Evolutionary conservation across 305 asterid genomes (phyloP).

Genomic region (Fraxinus xanthoxyloides): DNA sequence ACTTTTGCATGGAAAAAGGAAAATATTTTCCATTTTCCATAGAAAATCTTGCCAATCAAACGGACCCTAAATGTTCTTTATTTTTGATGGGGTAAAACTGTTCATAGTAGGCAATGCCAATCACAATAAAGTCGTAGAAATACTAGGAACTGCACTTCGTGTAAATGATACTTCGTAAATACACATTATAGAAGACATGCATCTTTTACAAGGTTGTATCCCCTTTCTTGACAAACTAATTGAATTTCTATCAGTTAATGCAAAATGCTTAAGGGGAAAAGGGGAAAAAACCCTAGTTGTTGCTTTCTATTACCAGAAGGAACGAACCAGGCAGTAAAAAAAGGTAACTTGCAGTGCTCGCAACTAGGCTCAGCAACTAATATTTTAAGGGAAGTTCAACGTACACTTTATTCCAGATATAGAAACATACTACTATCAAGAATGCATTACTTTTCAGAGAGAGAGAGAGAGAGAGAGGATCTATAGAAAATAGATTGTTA

Average conservation of each 20-base stretch:
- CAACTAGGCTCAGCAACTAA: not conserved
- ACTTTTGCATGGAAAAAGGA: too few species aligned
- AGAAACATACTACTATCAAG: not conserved
- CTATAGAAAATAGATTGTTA: not conserved
- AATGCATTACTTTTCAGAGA: not conserved
- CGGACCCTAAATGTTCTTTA: not conserved
- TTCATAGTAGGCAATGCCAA: not conserved
- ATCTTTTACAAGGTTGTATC: not conserved
- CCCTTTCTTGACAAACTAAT: not conserved
- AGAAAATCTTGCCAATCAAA: too few species aligned
- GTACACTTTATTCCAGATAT: not conserved
- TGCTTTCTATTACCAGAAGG: not conserved
- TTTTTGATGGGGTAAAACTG: not conserved
- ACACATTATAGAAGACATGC: not conserved
- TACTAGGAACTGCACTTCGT: not conserved
- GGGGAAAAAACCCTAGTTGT: not conserved
- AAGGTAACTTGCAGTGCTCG: not conserved
- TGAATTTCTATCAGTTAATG: not conserved
- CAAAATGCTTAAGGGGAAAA: not conserved
- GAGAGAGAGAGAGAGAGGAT: not conserved
- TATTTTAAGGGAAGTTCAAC: not conserved
- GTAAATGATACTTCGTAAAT: not conserved
- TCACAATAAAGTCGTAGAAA: not conserved
- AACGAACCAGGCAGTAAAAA: not conserved
- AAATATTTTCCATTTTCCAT: too few species aligned